A percentile compares a stretch with the other conserved stretches of the same genome.
Conservation (phyloP, 768 basidiomycete genomes). For the Agrocybe pediades region DNA sequence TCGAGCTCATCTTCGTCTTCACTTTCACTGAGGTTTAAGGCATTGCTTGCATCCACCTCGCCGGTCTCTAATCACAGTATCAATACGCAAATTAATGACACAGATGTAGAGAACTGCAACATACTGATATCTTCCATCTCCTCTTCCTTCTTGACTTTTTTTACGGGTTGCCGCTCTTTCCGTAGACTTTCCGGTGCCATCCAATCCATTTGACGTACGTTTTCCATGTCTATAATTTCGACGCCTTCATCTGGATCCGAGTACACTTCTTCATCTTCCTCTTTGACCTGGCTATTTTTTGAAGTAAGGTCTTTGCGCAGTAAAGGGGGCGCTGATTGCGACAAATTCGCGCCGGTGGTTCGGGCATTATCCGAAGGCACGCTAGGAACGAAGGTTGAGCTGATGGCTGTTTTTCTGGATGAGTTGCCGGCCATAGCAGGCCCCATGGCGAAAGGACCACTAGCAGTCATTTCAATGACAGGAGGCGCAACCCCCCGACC, state of each 20-base stretch:
- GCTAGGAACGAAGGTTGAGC: conserved; percentile 57
- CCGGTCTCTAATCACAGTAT: conserved; percentile 29
- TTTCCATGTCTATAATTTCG: conserved; percentile 83
- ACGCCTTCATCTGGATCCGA: conserved; percentile 89
- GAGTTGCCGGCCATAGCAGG: conserved; percentile 67
- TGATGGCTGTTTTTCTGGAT: conserved; percentile 51
- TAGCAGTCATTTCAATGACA: conserved; percentile 75
- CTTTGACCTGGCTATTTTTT: conserved; percentile 27
- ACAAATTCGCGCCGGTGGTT: conserved; percentile 49
- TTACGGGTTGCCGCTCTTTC: conserved; percentile 38
- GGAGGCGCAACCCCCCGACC: conserved; percentile 59
- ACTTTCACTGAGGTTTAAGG: conserved; percentile 70
- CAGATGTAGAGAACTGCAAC: conserved; percentile 6
- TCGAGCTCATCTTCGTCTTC: conserved; percentile 83
- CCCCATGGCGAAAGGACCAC: conserved; percentile 87
- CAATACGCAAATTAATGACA: background rate
- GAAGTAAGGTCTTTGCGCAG: conserved; percentile 44
- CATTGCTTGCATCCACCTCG: conserved; percentile 48
- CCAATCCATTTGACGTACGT: conserved; percentile 79
- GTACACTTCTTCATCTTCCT: conserved; percentile 63
- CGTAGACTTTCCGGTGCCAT: conserved; percentile 81
- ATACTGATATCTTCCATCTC: conserved; percentile 26
- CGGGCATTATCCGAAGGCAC: conserved; percentile 42
- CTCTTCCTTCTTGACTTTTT: conserved; percentile 50
- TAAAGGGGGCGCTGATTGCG: conserved; percentile 49